phyloP scores from a whole-genome alignment of 352 stramenopile genomes.

The Phytopythium aichiense region DNA sequence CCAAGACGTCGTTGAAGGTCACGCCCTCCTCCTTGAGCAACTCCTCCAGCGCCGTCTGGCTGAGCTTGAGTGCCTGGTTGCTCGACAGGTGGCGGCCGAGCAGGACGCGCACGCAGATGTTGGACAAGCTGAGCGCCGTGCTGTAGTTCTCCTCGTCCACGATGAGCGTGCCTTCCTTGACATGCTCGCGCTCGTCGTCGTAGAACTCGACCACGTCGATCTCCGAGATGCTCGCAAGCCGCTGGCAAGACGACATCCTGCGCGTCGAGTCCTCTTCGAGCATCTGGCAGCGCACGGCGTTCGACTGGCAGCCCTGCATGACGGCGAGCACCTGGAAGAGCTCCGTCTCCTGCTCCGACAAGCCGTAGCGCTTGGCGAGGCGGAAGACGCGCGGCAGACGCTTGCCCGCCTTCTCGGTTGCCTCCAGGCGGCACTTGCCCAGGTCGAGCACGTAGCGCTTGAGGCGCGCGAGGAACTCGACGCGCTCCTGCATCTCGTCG shows the following conservation, averaged over 20 bases:
- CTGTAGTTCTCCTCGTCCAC: constrained; percentile 82
- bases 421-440: constrained; percentile 42
- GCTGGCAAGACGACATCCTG: constrained; percentile 69
- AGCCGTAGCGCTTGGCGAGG: constrained; percentile 70
- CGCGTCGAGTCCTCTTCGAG: constrained; percentile 80
- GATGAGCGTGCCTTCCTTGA: constrained; percentile 85
- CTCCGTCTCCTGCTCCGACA: constrained; percentile 67
- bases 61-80: constrained; percentile 83
- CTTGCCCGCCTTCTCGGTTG: constrained; percentile 31
- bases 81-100: constrained; percentile 69
- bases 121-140: constrained; percentile 70
- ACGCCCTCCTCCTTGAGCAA: constrained; percentile 72
- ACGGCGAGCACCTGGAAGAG: constrained; percentile 81
- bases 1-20: constrained; percentile 55
- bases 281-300: constrained; percentile 80
- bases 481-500: constrained; percentile 71
- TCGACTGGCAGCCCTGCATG: constrained; percentile 81
- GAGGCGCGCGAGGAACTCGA: constrained; percentile 59
- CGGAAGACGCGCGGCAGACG: constrained; percentile 61
- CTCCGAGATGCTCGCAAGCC: constrained; percentile 78
- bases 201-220: constrained; percentile 84
- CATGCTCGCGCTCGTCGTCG: constrained; percentile 79
- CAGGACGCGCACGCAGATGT: constrained; percentile 79
- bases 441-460: constrained; percentile 61
- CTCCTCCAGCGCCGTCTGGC: constrained; percentile 78